Conservation (phyloP, 2,329 filamentous ascomycete genomes). For the Aspergillus hortae region DNA sequence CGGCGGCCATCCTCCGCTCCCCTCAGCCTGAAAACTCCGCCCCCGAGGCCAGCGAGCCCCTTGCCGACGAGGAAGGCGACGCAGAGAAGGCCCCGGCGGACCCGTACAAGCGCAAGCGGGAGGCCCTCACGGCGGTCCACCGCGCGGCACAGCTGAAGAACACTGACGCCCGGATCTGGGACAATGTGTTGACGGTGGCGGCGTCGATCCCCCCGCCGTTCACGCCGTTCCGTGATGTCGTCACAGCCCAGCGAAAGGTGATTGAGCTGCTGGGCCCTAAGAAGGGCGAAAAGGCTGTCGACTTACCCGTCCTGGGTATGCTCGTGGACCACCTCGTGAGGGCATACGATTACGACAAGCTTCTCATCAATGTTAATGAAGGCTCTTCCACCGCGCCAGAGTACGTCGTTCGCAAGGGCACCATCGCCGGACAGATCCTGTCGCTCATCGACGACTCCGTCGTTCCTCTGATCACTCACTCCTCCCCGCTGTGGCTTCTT, state of each 20-base stretch:
- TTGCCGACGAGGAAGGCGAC: slow-evolving; percentile 25
- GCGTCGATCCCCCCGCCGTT: slow-evolving; percentile 69
- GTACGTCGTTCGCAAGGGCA: slow-evolving; percentile 53
- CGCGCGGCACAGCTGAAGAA: slow-evolving; percentile 78
- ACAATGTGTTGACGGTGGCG: slow-evolving; percentile 87
- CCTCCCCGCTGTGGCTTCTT: slow-evolving; percentile 72
- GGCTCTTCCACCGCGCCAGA: slow-evolving; percentile 17
- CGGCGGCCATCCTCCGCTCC: slow-evolving; percentile 68
- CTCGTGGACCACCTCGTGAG: slow-evolving; percentile 69
- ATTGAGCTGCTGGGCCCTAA: slow-evolving; percentile 66
- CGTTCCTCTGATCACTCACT: slow-evolving; percentile 77
- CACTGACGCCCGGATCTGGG: slow-evolving; percentile 91
- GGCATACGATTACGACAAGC: slow-evolving; percentile 36
- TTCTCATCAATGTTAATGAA: slow-evolving; percentile 34
- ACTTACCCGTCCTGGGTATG: slow-evolving; percentile 66
- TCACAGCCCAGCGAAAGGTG: slow-evolving; percentile 70
- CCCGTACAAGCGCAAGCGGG: slow-evolving; percentile 61
- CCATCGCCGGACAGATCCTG: slow-evolving; percentile 50
- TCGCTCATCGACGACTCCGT: slow-evolving; percentile 71
- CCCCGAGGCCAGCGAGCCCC: slow-evolving; percentile 21
- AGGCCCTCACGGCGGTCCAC: slow-evolving; percentile 81
- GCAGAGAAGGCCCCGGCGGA: slow-evolving; percentile 35
- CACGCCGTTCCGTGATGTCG: slow-evolving; percentile 66
- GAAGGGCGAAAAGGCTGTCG: slow-evolving; percentile 73
- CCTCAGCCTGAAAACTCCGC: slow-evolving; percentile 29